These are phyloP conservation scores for Colletotrichum chrysophilum DNA, from an alignment of 2,329 filamentous ascomycete genomes.

Conservation along the genomic window DNA sequence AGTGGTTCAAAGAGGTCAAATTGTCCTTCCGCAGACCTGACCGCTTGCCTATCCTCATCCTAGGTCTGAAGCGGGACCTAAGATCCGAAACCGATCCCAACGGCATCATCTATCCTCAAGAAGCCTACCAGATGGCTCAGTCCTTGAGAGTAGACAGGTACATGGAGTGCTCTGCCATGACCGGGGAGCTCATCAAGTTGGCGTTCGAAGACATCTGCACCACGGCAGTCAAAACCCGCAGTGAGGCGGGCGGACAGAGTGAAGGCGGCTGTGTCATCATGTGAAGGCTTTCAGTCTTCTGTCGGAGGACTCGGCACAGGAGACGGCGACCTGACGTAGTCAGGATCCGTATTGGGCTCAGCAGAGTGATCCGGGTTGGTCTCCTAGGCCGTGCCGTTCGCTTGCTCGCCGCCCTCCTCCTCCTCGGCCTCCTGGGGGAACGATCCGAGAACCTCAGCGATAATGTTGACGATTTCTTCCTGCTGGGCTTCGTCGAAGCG, in stretches of 20 bases:
- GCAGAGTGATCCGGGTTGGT: background rate
- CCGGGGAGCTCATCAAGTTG: conserved; percentile 61
- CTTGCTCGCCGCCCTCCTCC: conserved; percentile 38
- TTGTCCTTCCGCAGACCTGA: conserved; percentile 51
- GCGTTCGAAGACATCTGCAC: conserved; percentile 66
- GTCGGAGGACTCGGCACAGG: background rate
- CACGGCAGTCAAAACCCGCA: conserved; percentile 56
- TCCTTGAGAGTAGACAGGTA: conserved; percentile 67
- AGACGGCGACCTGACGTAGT: background rate
- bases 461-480: conserved; percentile 59
- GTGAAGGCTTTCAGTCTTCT: conserved; percentile 34
- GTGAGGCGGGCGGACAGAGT: conserved; percentile 54
- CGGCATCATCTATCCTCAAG: conserved; percentile 65
- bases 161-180: conserved; percentile 67
- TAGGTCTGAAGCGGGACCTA: conserved; percentile 67
- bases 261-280: conserved; percentile 59
- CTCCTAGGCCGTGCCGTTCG: conserved; percentile 39
- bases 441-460: conserved; percentile 63
- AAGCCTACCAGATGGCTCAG: conserved; percentile 62
- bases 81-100: conserved; percentile 63
- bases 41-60: conserved; percentile 57
- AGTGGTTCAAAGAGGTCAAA: conserved; percentile 65
- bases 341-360: background rate
- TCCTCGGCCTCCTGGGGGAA: conserved; percentile 37
- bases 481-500: conserved; percentile 66